Evolutionary conservation across 2,329 filamentous ascomycete genomes (phyloP).

Genomic region (Cylindrodendrum hubeiense): DNA sequence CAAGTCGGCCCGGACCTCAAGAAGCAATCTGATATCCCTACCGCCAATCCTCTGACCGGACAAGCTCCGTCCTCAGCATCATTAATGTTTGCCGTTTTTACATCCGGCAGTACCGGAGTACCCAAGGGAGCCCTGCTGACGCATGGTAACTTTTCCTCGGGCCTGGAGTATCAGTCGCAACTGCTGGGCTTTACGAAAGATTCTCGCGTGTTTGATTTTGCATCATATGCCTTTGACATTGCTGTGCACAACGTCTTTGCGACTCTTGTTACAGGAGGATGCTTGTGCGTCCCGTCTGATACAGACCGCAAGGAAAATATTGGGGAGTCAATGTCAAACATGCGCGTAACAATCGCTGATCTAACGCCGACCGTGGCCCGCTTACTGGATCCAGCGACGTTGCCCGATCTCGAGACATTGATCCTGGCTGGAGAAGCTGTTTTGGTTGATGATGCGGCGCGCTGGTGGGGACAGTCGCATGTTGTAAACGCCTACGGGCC

Average conservation of each 20-base stretch:
- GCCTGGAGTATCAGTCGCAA: conserved; percentile 8
- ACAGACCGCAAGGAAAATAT: conserved; percentile 22
- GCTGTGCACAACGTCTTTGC: conserved; percentile 20
- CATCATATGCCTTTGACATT: conserved; percentile 33
- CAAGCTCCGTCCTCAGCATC: no score
- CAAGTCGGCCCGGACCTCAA: no score
- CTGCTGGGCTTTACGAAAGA: background rate
- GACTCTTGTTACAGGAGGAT: conserved; percentile 19
- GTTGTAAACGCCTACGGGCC: conserved; percentile 36
- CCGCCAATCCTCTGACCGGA: no score
- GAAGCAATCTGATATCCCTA: no score
- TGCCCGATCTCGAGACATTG: conserved; percentile 5
- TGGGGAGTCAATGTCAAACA: conserved; percentile 17
- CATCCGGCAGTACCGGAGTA: conserved; percentile 11
- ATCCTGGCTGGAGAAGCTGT: conserved; percentile 6
- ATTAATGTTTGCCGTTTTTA: conserved; percentile 50
- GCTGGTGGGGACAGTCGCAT: conserved; percentile 25
- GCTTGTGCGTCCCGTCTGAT: conserved; percentile 27
- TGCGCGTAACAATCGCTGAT: conserved; percentile 21
- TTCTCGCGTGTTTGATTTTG: conserved; percentile 28
- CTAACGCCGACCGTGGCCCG: conserved; percentile 21
- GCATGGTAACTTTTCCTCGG: conserved; percentile 9
- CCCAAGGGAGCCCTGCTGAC: conserved; percentile 13
- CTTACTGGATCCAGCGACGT: conserved; percentile 6
- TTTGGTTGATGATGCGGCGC: background rate